phyloP scores from a whole-genome alignment of 306 rosid genomes.

The Mimosa pudica region DNA sequence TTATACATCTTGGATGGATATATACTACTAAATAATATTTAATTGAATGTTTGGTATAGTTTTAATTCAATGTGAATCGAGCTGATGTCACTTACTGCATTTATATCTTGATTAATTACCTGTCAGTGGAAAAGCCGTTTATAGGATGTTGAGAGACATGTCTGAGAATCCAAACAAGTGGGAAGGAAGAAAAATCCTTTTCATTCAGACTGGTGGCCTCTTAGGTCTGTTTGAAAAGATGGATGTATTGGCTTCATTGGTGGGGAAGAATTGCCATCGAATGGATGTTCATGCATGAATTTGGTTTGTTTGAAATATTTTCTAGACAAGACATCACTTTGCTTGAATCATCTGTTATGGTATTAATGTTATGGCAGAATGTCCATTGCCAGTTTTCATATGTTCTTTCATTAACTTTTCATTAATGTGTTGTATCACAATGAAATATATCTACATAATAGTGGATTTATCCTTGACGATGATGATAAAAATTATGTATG shows the following conservation, averaged over 20 bases:
- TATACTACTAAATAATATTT: background rate
- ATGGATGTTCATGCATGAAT: constrained; percentile 73
- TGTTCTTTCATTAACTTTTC: no score
- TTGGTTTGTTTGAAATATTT: constrained; percentile 78
- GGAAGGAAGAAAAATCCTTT: constrained; percentile 95
- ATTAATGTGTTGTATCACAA: no score
- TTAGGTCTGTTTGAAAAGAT: constrained; percentile 86
- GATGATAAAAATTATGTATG: background rate
- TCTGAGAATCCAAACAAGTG: constrained; percentile 78
- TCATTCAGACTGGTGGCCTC: constrained; percentile 91
- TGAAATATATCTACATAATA: background rate
- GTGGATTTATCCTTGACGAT: background rate
- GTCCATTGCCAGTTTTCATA: background rate
- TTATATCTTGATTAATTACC: constrained; percentile 4
- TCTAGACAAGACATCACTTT: constrained; percentile 43
- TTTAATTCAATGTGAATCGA: background rate
- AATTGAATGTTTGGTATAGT: background rate
- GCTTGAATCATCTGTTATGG: constrained; percentile 4
- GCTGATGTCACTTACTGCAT: constrained; percentile 12
- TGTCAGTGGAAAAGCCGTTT: constrained; percentile 84
- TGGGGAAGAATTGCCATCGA: constrained; percentile 74
- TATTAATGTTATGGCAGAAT: background rate
- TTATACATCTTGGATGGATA: background rate
- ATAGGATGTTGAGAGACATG: constrained; percentile 74
- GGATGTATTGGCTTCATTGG: constrained; percentile 58